These are phyloP conservation scores for Fomitopsis pulvina DNA, from an alignment of 768 basidiomycete genomes.

Conservation along the genomic window DNA sequence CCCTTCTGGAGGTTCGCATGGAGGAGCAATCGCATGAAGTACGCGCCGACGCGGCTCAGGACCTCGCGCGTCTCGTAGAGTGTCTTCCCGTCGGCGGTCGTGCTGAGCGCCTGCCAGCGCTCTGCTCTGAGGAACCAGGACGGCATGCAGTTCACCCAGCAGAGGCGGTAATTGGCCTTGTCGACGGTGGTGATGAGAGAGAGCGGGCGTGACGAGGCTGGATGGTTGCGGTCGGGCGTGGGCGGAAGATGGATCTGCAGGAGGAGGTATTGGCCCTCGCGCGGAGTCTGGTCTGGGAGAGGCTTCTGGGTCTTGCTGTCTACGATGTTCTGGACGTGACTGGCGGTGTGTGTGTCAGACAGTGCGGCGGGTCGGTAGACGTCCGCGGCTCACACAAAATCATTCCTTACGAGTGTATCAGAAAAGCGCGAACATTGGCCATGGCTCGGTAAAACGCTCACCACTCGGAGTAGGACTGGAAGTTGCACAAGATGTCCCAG, in stretches of 20 bases:
- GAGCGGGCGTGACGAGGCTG: slow-evolving; percentile 34
- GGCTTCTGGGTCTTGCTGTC: slow-evolving; percentile 34
- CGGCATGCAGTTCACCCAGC: slow-evolving; percentile 46
- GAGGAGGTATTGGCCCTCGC: slow-evolving; percentile 39
- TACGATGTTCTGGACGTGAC: slow-evolving; percentile 43
- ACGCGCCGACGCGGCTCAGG: slow-evolving; percentile 50
- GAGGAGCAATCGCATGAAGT: slow-evolving; percentile 43
- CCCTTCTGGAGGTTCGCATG: slow-evolving; percentile 35
- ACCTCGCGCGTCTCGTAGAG: slow-evolving; percentile 61
- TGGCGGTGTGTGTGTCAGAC: slow-evolving; percentile 15
- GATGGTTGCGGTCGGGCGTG: slow-evolving; percentile 34
- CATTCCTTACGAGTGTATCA: too few relatives aligned
- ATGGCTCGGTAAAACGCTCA: slow-evolving; percentile 30
- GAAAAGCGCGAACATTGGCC: too few relatives aligned
- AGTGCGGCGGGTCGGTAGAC: neutral
- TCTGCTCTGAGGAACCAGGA: slow-evolving; percentile 44
- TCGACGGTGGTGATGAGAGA: slow-evolving; percentile 46
- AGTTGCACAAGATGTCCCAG: slow-evolving; percentile 57
- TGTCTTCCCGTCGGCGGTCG: slow-evolving; percentile 45
- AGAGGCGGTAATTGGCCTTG: slow-evolving; percentile 43
- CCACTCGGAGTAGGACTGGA: slow-evolving; percentile 59
- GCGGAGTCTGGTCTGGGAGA: slow-evolving; percentile 42
- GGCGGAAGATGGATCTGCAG: slow-evolving; percentile 60
- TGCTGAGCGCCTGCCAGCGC: slow-evolving; percentile 57
- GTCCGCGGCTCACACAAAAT: slow-evolving; percentile 51